phyloP scores from a whole-genome alignment of 225 moss, liverwort and hornwort genomes.

The Rhytidiadelphus loreus region DNA sequence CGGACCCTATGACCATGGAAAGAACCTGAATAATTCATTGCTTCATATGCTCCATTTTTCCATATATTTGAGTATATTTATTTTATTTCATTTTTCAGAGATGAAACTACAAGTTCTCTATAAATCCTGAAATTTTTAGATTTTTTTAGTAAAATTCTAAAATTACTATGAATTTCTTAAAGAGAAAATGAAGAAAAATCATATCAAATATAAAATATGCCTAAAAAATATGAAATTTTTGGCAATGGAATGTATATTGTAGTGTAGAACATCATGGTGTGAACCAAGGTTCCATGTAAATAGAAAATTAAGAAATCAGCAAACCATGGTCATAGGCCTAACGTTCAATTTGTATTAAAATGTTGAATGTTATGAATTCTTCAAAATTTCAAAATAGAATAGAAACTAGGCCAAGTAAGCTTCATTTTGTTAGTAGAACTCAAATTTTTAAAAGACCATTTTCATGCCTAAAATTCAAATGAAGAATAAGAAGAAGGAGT shows the following conservation, averaged over 20 bases:
- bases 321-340: rapidly evolving
- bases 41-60: neutral
- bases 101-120: neutral
- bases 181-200: neutral
- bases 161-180: rapidly evolving
- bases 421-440: neutral
- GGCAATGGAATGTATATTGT: too few species aligned
- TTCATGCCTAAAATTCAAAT: neutral
- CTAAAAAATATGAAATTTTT: neutral
- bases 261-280: neutral
- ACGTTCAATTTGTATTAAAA: neutral
- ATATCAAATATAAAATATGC: neutral
- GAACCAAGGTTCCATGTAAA: rapidly evolving
- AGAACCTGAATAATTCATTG: neutral
- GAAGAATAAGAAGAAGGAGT: rapidly evolving
- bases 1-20: neutral
- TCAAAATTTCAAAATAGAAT: neutral
- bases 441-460: neutral
- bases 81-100: neutral
- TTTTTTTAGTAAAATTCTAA: neutral
- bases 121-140: neutral
- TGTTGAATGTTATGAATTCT: neutral
- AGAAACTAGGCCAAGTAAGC: too few species aligned
- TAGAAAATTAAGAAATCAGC: neutral
- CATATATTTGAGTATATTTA: neutral